Base-by-base conservation (phyloP, 148 eudicot genomes). In the Vaccinium macrocarpon region DNA sequence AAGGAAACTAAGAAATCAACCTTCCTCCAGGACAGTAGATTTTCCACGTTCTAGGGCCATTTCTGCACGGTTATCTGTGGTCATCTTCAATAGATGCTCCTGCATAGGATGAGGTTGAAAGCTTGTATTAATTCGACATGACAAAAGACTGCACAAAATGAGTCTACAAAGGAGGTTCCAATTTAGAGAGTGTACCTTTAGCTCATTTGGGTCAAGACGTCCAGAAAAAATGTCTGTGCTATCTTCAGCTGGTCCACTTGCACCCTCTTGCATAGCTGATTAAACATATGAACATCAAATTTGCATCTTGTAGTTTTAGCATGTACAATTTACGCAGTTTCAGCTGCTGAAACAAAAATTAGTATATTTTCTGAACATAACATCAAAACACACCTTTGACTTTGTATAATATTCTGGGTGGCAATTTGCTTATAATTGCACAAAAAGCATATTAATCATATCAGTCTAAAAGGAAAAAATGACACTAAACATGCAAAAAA, bases 71-170 rank as follows among this genome's bases (percentile, higher is more conserved):
- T 96, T 98, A 56, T 88, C 89, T 73, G 95, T 84, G 55, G 98
- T 91, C 88, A 96, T 88, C 88, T 96, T 93, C 84, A 96, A 81
- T 61, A 96, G 87, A 89, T 93, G 98, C 86, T 93, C 99, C 99
- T 96, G 89, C 23, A 56, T 29, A 4, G 62, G 76, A 76, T 4
- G 46, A 35, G 18, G 38, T 73, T n/a, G 29, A 51, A 81, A n/a
- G 66, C 68, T 68, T 55, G 52, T 49, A 66, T 12, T 8, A 18
- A 19, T 70, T 68, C 9, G 35, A 18, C 53, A 84, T 23, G 5
- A 75, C 46, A 48, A 23, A 73, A 50, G 49, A 59, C 80, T 27
- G 48, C 64, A 57, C 1, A 4, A 38, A 64, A 23, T 78, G 49
- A 56, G 55, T 59, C 14, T 25, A 4, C 35, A 4, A 25, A 49